Evolutionary conservation across 345 rosid species (phyloP), one percentile per base, ranked within the genome.

Genomic region (Firmiana major): DNA sequence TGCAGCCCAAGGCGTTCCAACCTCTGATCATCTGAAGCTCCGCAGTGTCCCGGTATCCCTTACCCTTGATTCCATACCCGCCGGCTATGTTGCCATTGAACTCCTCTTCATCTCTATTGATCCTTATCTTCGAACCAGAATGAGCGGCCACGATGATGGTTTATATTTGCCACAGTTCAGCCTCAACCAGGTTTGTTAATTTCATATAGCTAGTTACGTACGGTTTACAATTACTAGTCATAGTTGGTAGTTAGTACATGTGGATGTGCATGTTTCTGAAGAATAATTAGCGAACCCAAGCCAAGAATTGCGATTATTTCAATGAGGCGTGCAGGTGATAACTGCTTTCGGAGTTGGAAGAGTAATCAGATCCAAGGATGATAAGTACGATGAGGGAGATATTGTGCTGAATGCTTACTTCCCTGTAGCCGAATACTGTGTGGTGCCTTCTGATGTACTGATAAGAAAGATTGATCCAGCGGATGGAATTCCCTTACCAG

Each of bases 51-150:
- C 17, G 0, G 1, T 83, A 19, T 70, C 84, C 0, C 63, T 81
- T 1, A 60, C 76, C 3, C 43, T 48, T n/a, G 74, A 73, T 65
- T 55, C 79, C 8, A 63, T 86, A 31, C 87, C 86, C 0, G 84
- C 85, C 12, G 65, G 63, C 43, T 84, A 83, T 9, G 80, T 84
- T 9, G 82, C 79, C 42, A 13, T 83, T 22, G 69, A 85, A 79
- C n/a, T 70, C 34, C 87, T 86, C 71, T 76, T 60, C 43, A 26
- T 88, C 77, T 85, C 91, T 16, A 19, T 84, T 12, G 91, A 85
- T 55, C 91, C 91, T 40, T 86, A 73, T 59, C 59, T 81, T 17
- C 89, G 84, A 3, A 6, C 75, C 62, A 55, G 64, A 67, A 79
- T 88, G 84, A 76, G 72, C 13, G 89, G 89, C 72, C 62, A 3